A percentile compares a stretch with the other conserved stretches of the same genome.
Evolutionary conservation across 2,329 filamentous ascomycete genomes (phyloP).

Genomic region (Graphilbum fragrans): DNA sequence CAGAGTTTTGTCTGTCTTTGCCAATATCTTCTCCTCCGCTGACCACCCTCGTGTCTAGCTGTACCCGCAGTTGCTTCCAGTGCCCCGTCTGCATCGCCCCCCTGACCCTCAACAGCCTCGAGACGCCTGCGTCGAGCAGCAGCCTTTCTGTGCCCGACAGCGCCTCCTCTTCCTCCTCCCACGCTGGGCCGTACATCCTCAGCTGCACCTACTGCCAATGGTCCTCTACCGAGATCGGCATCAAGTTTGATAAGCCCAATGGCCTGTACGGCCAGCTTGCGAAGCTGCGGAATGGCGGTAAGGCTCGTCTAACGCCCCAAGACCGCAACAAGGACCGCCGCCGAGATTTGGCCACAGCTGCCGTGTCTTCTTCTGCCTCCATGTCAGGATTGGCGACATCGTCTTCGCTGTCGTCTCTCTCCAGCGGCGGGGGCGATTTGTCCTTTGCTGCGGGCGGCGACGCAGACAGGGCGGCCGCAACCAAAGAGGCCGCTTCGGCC

Average conservation of each 20-base stretch:
- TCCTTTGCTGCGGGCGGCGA: background rate
- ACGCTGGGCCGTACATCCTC: slow-evolving; percentile 53
- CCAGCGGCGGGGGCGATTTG: slow-evolving; percentile 14
- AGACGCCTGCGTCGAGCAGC: slow-evolving; percentile 34
- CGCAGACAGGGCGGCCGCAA: background rate
- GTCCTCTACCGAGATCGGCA: slow-evolving; percentile 78
- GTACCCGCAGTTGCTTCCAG: slow-evolving; percentile 89
- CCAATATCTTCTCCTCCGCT: background rate
- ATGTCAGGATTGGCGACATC: background rate
- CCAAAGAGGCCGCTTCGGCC: slow-evolving; percentile 15
- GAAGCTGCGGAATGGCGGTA: slow-evolving; percentile 53
- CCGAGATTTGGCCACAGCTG: slow-evolving; percentile 28
- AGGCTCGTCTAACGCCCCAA: slow-evolving; percentile 34
- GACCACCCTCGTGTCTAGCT: slow-evolving; percentile 36
- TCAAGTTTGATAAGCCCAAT: slow-evolving; percentile 81
- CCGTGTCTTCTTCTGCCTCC: background rate
- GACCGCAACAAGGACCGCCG: slow-evolving; percentile 38
- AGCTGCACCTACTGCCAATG: slow-evolving; percentile 87
- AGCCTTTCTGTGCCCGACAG: slow-evolving; percentile 27
- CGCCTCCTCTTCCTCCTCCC: slow-evolving; percentile 17
- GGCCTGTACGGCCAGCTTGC: slow-evolving; percentile 73
- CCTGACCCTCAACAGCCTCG: slow-evolving; percentile 61
- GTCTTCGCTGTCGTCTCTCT: background rate
- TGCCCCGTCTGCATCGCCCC: slow-evolving; percentile 82
- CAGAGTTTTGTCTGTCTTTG: background rate